Evolutionary conservation across 345 rosid species (phyloP).

Genomic region (Dimocarpus longan): DNA sequence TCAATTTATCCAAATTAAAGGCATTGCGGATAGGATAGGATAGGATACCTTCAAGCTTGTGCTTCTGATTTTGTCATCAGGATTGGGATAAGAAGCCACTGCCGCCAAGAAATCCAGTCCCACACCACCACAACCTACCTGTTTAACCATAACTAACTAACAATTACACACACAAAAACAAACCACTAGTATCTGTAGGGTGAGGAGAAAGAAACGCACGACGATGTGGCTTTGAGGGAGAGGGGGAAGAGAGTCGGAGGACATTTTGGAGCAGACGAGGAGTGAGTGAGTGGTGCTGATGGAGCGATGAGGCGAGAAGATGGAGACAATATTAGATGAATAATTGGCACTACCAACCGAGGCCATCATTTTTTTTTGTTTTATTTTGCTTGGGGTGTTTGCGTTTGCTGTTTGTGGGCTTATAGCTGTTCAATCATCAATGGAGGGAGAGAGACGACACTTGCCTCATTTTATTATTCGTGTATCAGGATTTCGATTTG

Average conservation of each 20-base stretch:
- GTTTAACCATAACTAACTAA: conserved; percentile 9
- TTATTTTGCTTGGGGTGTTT: too few relatives aligned
- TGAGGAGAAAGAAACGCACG: conserved; percentile 31
- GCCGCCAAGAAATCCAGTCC: conserved; percentile 73
- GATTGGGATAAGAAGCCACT: conserved; percentile 73
- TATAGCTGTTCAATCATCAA: not conserved
- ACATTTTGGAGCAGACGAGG: conserved; percentile 37
- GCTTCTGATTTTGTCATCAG: conserved; percentile 89
- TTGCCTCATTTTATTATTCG: too few relatives aligned
- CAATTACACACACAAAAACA: not conserved
- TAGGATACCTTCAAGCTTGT: conserved; percentile 61
- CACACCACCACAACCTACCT: conserved; percentile 73
- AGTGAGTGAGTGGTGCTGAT: not conserved
- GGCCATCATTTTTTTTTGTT: not conserved
- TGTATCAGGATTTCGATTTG: too few relatives aligned
- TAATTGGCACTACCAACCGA: not conserved
- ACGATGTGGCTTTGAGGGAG: conserved; percentile 37
- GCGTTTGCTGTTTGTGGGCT: not conserved
- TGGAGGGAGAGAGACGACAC: not conserved
- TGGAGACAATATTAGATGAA: not conserved
- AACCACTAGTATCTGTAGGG: not conserved
- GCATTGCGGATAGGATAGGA: too few relatives aligned
- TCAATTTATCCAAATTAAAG: too few relatives aligned
- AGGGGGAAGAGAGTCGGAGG: conserved; percentile 46
- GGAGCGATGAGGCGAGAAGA: not conserved